Conservation (phyloP, 257 asterid genomes). For the Apocynum venetum region DNA sequence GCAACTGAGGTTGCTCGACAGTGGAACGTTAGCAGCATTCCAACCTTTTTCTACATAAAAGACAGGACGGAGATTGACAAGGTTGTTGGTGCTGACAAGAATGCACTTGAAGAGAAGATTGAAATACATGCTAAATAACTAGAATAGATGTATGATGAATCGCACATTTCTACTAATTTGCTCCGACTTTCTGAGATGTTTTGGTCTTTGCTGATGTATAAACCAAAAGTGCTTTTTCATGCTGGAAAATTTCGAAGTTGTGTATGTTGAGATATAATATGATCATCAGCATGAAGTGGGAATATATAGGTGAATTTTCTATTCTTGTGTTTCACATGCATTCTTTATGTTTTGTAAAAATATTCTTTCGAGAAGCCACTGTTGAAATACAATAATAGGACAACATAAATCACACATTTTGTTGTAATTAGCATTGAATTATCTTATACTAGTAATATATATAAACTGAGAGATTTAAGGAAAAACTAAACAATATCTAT, state of each 20-base stretch:
- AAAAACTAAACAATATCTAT: not conserved
- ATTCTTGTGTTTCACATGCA: too few relatives aligned
- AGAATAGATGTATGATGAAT: not conserved
- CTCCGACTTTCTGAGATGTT: not conserved
- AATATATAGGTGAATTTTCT: not conserved
- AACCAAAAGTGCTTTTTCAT: not conserved
- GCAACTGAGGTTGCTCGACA: constrained; percentile 48
- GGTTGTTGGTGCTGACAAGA: constrained; percentile 49
- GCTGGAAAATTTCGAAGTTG: not conserved
- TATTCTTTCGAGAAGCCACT: not conserved
- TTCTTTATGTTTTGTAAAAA: not conserved
- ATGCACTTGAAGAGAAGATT: constrained; percentile 51
- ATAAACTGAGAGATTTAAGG: not conserved
- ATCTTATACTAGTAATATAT: not conserved
- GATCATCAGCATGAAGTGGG: not conserved
- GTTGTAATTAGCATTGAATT: not conserved
- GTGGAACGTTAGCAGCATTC: constrained; percentile 61
- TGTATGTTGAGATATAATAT: not conserved
- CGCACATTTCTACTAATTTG: not conserved
- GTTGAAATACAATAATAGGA: too few relatives aligned
- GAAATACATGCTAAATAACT: constrained; percentile 40
- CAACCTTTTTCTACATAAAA: constrained; percentile 59
- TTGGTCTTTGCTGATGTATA: not conserved
- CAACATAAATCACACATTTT: not conserved
- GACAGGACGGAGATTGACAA: constrained; percentile 60